phyloP scores from a whole-genome alignment of 345 rosid species.

The Eucalyptus curtisii region DNA sequence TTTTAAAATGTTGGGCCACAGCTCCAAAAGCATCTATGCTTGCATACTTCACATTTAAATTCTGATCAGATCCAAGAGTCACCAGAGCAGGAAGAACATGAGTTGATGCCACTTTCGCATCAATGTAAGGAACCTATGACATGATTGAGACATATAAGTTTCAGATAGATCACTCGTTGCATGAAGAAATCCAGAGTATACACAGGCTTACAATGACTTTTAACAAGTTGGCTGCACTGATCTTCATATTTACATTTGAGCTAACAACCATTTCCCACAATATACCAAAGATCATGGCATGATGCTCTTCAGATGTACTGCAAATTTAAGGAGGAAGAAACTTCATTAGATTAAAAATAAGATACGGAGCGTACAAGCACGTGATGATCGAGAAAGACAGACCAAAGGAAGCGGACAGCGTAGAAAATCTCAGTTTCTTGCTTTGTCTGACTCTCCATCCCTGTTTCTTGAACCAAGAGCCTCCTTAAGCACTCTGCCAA shows the following conservation, averaged over 20 bases:
- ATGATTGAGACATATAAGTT: neutral
- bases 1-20: constrained; percentile 91
- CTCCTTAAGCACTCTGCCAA: constrained; percentile 67
- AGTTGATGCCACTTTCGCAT: constrained; percentile 71
- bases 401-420: constrained; percentile 97
- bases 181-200: neutral
- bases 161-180: neutral
- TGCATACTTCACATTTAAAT: constrained; percentile 79
- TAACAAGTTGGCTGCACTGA: constrained; percentile 61
- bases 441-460: constrained; percentile 45
- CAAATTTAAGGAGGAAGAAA: neutral
- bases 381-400: neutral
- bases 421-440: constrained; percentile 42
- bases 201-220: constrained; percentile 66
- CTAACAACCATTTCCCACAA: constrained; percentile 98
- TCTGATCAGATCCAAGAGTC: constrained; percentile 95
- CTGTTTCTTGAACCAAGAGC: constrained; percentile 46
- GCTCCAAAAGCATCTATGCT: constrained; percentile 98
- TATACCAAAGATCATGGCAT: constrained; percentile 63
- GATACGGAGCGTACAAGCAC: neutral
- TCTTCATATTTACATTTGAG: constrained; percentile 67
- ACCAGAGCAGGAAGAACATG: constrained; percentile 87
- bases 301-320: constrained; percentile 85
- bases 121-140: constrained; percentile 62
- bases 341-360: neutral